These are phyloP conservation scores for Penicillium dipodomyicola DNA, from an alignment of 495 filamentous ascomycete species.

Conservation along the genomic window DNA sequence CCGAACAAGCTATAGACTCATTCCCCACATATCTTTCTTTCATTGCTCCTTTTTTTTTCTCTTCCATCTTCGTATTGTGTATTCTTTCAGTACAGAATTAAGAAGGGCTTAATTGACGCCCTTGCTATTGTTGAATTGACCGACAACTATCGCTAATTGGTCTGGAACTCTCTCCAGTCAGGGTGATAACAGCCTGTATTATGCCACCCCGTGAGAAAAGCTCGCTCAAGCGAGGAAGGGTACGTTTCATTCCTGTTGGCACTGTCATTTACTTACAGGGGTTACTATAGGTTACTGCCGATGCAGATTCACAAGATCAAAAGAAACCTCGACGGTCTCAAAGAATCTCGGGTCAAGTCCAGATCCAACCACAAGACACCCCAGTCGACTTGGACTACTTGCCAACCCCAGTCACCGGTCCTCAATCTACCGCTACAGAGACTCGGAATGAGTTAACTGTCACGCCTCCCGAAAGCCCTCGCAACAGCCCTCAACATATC, in stretches of 20 bases:
- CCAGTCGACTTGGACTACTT: slow-evolving; percentile 65
- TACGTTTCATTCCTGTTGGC: slow-evolving; percentile 21
- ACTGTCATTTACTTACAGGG: slow-evolving; percentile 16
- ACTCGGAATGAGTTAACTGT: slow-evolving; percentile 68
- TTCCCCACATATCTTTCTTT: not conserved
- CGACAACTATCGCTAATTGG: slow-evolving; percentile 19
- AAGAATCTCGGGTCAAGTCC: slow-evolving; percentile 52
- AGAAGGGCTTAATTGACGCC: not conserved
- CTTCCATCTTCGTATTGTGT: not conserved
- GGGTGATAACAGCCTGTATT: slow-evolving; percentile 15
- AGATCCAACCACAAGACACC: slow-evolving; percentile 52
- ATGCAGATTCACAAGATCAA: slow-evolving; percentile 41
- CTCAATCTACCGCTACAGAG: slow-evolving; percentile 59
- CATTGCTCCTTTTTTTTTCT: not conserved
- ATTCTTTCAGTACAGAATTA: not conserved
- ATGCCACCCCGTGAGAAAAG: slow-evolving; percentile 55
- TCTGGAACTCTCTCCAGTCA: slow-evolving; percentile 13
- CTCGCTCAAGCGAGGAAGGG: slow-evolving; percentile 53
- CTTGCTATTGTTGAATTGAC: not conserved
- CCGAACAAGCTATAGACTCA: not conserved
- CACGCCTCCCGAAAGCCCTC: slow-evolving; percentile 65
- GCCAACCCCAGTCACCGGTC: slow-evolving; percentile 78
- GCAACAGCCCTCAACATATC: slow-evolving; percentile 51
- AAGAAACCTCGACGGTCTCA: slow-evolving; percentile 55
- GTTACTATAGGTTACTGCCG: slow-evolving; percentile 35